Evolutionary conservation across 345 rosid species (phyloP), one percentile per base, ranked within the genome.

Genomic region (Gossypium raimondii): DNA sequence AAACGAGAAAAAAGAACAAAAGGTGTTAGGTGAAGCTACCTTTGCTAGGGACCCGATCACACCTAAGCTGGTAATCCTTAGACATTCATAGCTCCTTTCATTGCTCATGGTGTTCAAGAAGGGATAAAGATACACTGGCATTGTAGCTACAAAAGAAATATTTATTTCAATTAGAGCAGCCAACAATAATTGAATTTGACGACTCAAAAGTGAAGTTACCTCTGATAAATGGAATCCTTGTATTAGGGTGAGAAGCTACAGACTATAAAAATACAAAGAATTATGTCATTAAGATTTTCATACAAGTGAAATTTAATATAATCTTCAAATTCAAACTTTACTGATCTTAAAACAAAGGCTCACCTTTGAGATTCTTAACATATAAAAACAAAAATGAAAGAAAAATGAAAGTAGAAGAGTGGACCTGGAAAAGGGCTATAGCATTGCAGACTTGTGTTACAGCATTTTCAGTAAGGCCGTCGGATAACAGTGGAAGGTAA

Each of bases 21-120:
- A 8, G 55, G 27, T 34, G 45, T 0, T 34, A 69, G 64, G 53
- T 14, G 47, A 62, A 60, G 60, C 64, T 81, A 89, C 92, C 89
- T 88, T 86, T 65, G 83, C 84, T 27, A 92, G 79, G 41, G 90
- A 86, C 27, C 85, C 86, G 56, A 89, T 84, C 48, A 92, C 91
- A 47, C 88, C 85, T 80, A 90, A 84, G 22, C 22, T 20, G 22
- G 22, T 20, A 20, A 20, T 20, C 22, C 22, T 20, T 20, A 20
- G 22, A 20, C 22, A 20, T 20, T 20, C 22, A 1, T 20, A 20
- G 22, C 22, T 20, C 22, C 22, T 20, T 20, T 20, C 22, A 20
- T 20, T 20, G 1, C 22, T 20, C 22, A 20, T 20, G 22, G 22
- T 20, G 22, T 1, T 20, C 22, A 20, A 20, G 22, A 20, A 20